Evolutionary conservation across 768 basidiomycete genomes (phyloP).

Genomic region (Termitomyces eurrhizus): DNA sequence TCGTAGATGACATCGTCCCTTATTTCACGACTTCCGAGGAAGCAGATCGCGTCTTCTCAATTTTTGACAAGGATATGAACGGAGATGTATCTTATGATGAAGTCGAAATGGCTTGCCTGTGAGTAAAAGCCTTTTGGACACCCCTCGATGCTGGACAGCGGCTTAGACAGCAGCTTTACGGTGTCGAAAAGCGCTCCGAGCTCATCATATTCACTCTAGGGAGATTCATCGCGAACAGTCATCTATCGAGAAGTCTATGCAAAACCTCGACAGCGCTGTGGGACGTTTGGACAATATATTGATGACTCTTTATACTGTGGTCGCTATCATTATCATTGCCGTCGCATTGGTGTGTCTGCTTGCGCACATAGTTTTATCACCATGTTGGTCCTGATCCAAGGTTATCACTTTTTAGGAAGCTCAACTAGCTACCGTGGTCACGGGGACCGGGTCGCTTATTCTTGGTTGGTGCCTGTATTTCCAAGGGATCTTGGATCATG

Average conservation of each 20-base stretch:
- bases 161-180: neutral
- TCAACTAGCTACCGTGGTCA: slow-evolving; percentile 68
- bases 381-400: neutral
- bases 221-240: slow-evolving; percentile 84
- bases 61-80: slow-evolving; percentile 71
- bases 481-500: neutral
- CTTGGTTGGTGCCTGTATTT: slow-evolving; percentile 32
- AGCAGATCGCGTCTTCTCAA: slow-evolving; percentile 59
- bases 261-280: slow-evolving; percentile 87
- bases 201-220: slow-evolving; percentile 29
- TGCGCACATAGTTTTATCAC: neutral
- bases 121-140: slow-evolving; percentile 19
- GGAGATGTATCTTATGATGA: slow-evolving; percentile 72
- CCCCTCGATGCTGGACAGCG: slow-evolving; percentile 6
- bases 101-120: slow-evolving; percentile 73
- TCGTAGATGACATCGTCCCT: slow-evolving; percentile 63
- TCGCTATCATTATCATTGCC: slow-evolving; percentile 72
- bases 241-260: slow-evolving; percentile 82
- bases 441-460: slow-evolving; percentile 63
- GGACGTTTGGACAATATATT: slow-evolving; percentile 83
- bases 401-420: slow-evolving; percentile 46
- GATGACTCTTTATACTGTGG: slow-evolving; percentile 72
- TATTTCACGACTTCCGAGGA: slow-evolving; percentile 69
- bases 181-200: neutral
- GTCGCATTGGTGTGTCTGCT: slow-evolving; percentile 58